These are phyloP conservation scores for Aspergillus incahuasiensis DNA, from an alignment of 495 filamentous ascomycete genomes.

Conservation along the genomic window DNA sequence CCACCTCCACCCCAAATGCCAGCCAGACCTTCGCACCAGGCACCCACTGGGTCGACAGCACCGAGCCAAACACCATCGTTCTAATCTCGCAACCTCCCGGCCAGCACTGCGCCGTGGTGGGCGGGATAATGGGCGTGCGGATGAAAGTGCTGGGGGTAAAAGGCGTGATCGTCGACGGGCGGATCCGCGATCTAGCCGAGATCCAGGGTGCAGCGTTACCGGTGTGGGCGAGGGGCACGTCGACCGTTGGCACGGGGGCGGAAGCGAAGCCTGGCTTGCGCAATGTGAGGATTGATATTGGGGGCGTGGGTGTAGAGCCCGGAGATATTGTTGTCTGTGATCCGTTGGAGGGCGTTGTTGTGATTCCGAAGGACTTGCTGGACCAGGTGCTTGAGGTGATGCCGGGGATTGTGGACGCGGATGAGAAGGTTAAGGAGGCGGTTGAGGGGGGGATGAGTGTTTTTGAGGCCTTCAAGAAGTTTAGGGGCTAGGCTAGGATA, in stretches of 20 bases:
- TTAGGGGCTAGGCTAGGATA: slow-evolving; percentile 23
- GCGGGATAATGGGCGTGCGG: slow-evolving; percentile 63
- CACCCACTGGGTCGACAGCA: slow-evolving; percentile 58
- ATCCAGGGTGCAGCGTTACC: slow-evolving; percentile 43
- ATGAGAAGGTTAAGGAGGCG: slow-evolving; percentile 56
- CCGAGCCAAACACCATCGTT: slow-evolving; percentile 48
- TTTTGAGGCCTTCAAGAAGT: slow-evolving; percentile 52
- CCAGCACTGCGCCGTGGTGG: slow-evolving; percentile 60
- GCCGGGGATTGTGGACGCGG: slow-evolving; percentile 52
- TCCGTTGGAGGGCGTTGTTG: slow-evolving; percentile 55
- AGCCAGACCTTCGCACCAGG: slow-evolving; percentile 35
- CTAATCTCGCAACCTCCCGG: slow-evolving; percentile 55
- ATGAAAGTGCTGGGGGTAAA: slow-evolving; percentile 53
- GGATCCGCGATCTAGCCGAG: slow-evolving; percentile 58
- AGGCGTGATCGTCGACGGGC: slow-evolving; percentile 54
- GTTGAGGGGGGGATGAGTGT: slow-evolving; percentile 53
- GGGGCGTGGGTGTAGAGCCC: slow-evolving; percentile 44
- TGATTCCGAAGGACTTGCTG: slow-evolving; percentile 51
- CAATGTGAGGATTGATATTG: slow-evolving; percentile 49
- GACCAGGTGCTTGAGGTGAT: slow-evolving; percentile 48
- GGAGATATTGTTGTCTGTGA: slow-evolving; percentile 64
- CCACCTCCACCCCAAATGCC: slow-evolving; percentile 18
- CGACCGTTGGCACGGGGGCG: slow-evolving; percentile 56
- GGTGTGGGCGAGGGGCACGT: slow-evolving; percentile 54
- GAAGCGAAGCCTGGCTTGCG: slow-evolving; percentile 54